Evolutionary conservation across 1,139 yeast genomes (phyloP).

Genomic region (Yamadazyma diddensiae): DNA sequence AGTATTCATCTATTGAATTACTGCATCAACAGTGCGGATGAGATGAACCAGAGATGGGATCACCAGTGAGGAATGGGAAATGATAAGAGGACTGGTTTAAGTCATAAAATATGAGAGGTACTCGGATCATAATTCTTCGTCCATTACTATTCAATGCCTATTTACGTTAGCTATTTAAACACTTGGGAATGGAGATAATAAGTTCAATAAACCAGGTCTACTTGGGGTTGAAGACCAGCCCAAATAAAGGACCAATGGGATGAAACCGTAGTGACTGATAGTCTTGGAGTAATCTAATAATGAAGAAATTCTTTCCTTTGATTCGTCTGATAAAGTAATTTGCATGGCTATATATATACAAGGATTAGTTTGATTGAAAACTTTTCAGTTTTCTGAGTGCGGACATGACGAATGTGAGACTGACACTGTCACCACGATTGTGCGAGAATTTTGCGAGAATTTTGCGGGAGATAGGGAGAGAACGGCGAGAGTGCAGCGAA

Average conservation of each 20-base stretch:
- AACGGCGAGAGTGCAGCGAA: too few species aligned
- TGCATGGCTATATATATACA: constrained; percentile 2
- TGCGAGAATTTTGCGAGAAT: too few species aligned
- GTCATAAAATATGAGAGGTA: neutral
- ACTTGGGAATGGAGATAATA: constrained; percentile 66
- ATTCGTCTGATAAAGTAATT: constrained; percentile 61
- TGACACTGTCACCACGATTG: too few species aligned
- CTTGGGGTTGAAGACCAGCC: constrained; percentile 88
- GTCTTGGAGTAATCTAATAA: constrained; percentile 81
- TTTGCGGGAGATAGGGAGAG: too few species aligned
- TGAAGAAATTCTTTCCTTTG: constrained; percentile 85
- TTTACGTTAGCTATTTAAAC: constrained; percentile 5
- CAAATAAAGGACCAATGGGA: constrained; percentile 88
- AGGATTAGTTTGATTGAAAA: constrained; percentile 3
- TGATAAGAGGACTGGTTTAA: too few species aligned
- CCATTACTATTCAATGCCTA: too few species aligned
- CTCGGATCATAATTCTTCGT: too few species aligned
- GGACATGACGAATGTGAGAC: too few species aligned
- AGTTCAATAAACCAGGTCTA: constrained; percentile 79
- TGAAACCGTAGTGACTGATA: constrained; percentile 93
- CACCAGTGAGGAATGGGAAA: too few species aligned
- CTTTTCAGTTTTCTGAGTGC: constrained; percentile 4
- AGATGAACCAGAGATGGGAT: too few species aligned
- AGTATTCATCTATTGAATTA: too few species aligned
- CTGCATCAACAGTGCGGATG: too few species aligned